phyloP scores from a whole-genome alignment of 768 basidiomycete genomes.

The Lactarius sp. region DNA sequence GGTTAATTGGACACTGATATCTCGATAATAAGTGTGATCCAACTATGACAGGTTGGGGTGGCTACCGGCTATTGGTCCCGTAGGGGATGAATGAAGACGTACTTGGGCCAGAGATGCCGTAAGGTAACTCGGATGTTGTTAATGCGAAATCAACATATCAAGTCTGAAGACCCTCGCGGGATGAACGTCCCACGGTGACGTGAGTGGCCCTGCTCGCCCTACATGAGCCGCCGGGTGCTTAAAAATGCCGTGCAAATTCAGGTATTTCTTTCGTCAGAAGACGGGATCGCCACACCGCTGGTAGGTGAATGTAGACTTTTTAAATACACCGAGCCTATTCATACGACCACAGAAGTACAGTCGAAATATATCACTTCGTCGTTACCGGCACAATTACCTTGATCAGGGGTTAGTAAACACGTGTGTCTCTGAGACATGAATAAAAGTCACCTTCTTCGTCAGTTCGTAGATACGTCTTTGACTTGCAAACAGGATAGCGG shows the following conservation, averaged over 20 bases:
- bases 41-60: not conserved
- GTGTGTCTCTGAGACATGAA: not conserved
- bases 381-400: constrained; percentile 7
- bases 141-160: not conserved
- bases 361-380: constrained; percentile 1
- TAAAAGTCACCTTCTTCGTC: constrained; percentile 45
- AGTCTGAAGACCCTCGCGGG: not conserved
- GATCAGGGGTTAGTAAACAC: not conserved
- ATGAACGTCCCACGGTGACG: not conserved
- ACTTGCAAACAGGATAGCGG: constrained; percentile 87
- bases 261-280: not conserved
- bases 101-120: not conserved
- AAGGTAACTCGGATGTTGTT: no score
- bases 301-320: not conserved
- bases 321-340: not conserved
- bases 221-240: not conserved
- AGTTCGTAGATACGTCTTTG: constrained; percentile 78
- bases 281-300: not conserved
- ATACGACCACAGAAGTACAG: not conserved
- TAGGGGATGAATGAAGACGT: not conserved
- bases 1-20: not conserved
- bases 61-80: not conserved
- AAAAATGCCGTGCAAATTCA: not conserved
- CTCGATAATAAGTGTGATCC: not conserved
- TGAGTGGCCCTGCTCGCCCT: not conserved